Percentiles rank a stretch among this genome's conserved stretches.
Evolutionary conservation across 2,329 filamentous ascomycete genomes (phyloP).

Genomic region (Balansia obtecta): DNA sequence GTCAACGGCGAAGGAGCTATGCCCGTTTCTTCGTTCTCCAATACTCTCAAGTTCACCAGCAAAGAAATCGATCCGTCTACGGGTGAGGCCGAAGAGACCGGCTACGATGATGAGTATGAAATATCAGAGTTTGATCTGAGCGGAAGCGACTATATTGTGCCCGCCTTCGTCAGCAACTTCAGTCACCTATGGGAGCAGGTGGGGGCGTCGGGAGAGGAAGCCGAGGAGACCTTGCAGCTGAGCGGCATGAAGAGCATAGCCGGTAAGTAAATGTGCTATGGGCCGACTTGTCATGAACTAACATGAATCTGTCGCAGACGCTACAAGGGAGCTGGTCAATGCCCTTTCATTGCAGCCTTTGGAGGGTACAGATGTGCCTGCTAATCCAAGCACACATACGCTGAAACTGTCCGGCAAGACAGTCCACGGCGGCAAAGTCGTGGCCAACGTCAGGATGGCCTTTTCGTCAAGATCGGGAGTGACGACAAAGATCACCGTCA

Average conservation of each 20-base stretch:
- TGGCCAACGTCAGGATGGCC: conserved; percentile 81
- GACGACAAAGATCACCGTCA: conserved; percentile 86
- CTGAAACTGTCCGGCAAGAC: conserved; percentile 96
- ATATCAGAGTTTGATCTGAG: conserved; percentile 84
- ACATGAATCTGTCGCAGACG: conserved; percentile 45
- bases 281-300: conserved; percentile 7
- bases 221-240: conserved; percentile 81
- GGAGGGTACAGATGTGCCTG: conserved; percentile 82
- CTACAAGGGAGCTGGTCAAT: conserved; percentile 80
- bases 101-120: conserved; percentile 97
- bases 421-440: conserved; percentile 77
- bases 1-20: conserved; percentile 62
- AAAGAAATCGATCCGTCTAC: conserved; percentile 96
- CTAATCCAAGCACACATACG: conserved; percentile 82
- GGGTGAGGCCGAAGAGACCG: conserved; percentile 79
- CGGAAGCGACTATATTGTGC: conserved; percentile 88
- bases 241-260: conserved; percentile 83
- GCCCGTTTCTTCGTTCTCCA: conserved; percentile 72
- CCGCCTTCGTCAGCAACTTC: conserved; percentile 89
- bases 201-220: conserved; percentile 77
- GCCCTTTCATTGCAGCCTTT: conserved; percentile 83
- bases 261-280: conserved; percentile 43
- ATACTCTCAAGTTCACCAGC: conserved; percentile 90
- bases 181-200: conserved; percentile 92
- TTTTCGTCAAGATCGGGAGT: conserved; percentile 87